Base-by-base conservation (phyloP, 768 basidiomycete species). In the Tephrocybe sp. region DNA sequence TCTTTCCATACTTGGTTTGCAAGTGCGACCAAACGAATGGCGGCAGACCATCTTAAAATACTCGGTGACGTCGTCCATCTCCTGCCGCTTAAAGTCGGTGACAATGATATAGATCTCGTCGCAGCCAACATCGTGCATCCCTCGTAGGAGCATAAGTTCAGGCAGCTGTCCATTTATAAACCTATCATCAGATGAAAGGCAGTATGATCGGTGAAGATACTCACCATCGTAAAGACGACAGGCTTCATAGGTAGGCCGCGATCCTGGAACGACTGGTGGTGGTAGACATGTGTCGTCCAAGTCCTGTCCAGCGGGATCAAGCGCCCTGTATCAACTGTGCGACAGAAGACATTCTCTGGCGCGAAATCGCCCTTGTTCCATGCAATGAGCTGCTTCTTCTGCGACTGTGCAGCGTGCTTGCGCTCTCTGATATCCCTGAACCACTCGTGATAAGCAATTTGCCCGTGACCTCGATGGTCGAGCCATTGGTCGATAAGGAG, bases 401-500 rank as follows among this genome's bases (percentile, higher is more conserved):
- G 72, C 24, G 73, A 69, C 20, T 68, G 78, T 4, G 32, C 50
- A 26, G 76, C 76, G 55, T 86, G 81, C 59, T 78, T 84, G 48
- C 85, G 77, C 60, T 87, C 85, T 45, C 87, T 75, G 10, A 87
- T 78, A 50, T 79, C 81, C 55, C 75, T 75, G 59, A 90, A 90
- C 88, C 88, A 90, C 48, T 88, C 85, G 66, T 81, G 80, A 64
- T 89, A 89, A 40, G 82, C 78, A 70, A 88, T 85, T 55, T 86
- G 82, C 10, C 71, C 73, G 45, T 64, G 65, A 38, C 72, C 73
- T 61, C 81, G 80, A 62, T 88, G 85, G 63, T 89, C 86, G 39
- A 90, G 84, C 88, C 88, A 90, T 65, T 84, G 86, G 75, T 90
- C 86, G 70, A 90, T 89, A 59, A 90, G 82, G 71, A 82, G 76